These are phyloP conservation scores for Pyrrhoderma noxium DNA, from an alignment of 1,284 basidiomycete genomes.

Conservation along the genomic window DNA sequence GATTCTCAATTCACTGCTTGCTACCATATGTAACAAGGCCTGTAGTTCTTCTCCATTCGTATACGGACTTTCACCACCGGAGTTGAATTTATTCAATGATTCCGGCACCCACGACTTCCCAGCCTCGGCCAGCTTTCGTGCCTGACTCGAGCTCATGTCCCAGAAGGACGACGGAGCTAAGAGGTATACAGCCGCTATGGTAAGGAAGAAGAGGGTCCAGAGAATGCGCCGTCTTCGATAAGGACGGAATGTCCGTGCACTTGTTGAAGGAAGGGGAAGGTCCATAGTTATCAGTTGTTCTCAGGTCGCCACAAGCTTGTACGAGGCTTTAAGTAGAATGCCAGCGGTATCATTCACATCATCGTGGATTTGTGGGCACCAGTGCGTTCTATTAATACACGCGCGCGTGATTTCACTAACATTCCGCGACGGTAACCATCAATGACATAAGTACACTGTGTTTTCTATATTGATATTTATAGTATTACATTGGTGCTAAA, in stretches of 20 bases:
- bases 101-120: constrained; percentile 8
- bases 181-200: constrained; percentile 10
- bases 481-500: too few relatives aligned
- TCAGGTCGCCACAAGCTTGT: too few relatives aligned
- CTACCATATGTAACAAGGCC: constrained; percentile 22
- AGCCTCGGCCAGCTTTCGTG: constrained; percentile 2
- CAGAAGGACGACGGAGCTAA: constrained; percentile 17
- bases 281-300: neutral
- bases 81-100: neutral
- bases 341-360: too few relatives aligned
- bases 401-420: too few relatives aligned
- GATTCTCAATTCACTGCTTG: constrained; percentile 19
- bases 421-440: too few relatives aligned
- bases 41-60: constrained; percentile 17
- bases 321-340: too few relatives aligned
- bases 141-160: constrained; percentile 11
- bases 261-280: constrained; percentile 3
- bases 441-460: too few relatives aligned
- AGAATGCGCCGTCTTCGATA: constrained; percentile 14
- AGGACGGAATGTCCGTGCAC: constrained; percentile 4
- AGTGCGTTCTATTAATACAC: too few relatives aligned
- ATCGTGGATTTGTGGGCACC: too few relatives aligned
- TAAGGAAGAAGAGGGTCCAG: constrained; percentile 10
- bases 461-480: too few relatives aligned
- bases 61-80: constrained; percentile 4